Base-by-base conservation (phyloP, 2,329 filamentous ascomycete species). In the Colletotrichum spinosum region DNA sequence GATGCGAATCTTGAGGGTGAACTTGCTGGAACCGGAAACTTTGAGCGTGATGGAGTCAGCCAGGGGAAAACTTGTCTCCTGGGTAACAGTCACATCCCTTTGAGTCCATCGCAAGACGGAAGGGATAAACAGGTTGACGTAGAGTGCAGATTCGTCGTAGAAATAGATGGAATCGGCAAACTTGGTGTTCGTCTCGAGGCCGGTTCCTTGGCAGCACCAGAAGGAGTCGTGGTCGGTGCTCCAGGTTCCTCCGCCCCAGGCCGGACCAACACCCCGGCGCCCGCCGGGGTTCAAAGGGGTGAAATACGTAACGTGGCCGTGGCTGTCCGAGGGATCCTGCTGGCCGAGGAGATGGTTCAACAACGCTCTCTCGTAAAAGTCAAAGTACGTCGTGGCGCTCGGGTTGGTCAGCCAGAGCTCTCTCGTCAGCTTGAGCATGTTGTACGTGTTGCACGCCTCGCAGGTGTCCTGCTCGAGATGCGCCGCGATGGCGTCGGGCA, bases 361-460 rank as follows among this genome's bases (percentile, higher is more conserved):
- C 12, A 85, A 69, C 0, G 82, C 80, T 3, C 76, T 76, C 73
- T 86, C 84, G 69, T 86, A 86, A 68, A 78, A 86, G 72, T 86
- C 83, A 67, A 86, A 84, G 71, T 85, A 85, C 1, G 74, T 71
- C 3, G 79, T 71, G 15, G 73, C 74, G 1, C 67, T 72, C 0
- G 82, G 81, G 35, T 82, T 75, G 38, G 80, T 71, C 2, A 77
- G 72, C 80, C 80, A 86, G 5, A 86, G 76, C 59, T 86, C 83
- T 1, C 83, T 78, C 0, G 84, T 85, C 41, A 86, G 72, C 70
- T 86, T 86, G 50, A 86, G 80, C 84, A 86, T 86, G 69, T 86
- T 86, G 70, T 86, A 85, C 0, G 82, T 83, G 71, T 86, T 86
- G 73, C 84, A 86, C 2, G 78, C 78, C 72, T 86, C 84, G 49